Base-by-base conservation (phyloP, 495 filamentous ascomycete genomes). In the Pseudomonodictys pantanalensis region DNA sequence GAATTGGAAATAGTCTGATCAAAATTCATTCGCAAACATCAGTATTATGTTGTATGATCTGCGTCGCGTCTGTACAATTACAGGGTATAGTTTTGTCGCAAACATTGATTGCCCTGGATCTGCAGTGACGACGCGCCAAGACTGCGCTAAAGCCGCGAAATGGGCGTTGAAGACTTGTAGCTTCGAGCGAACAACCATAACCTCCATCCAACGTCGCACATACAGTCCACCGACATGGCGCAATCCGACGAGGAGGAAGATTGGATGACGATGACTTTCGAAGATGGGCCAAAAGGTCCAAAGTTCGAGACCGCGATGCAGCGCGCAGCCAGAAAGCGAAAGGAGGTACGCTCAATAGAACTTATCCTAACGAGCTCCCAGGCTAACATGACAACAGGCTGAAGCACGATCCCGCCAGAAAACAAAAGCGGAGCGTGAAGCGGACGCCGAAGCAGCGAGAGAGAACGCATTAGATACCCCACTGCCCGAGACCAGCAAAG, bases 381-480 rank as follows among this genome's bases (percentile, higher is more conserved):
- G 11, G 7, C 35, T 45, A 28, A 52, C 32, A 12, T 5, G 12
- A 5, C 12, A 12, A 18, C 20, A 41, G 38, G 38, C 30, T 17
- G 86, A 87, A 69, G 73, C 75, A 49, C 80, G 79, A 53, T 77
- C 78, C 15, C 83, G 79, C 33, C 72, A 79, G 12, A 88, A 86
- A 68, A 93, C 92, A 52, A 97, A 96, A 76, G 84, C 84, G 46
- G 89, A 97, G 77, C 83, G 83, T 38, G 85, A 83, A 15, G 82
- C 81, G 17, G 82, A 88, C 59, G 89, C 85, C 66, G 81, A 77
- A 23, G 78, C 78, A 33, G 82, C 79, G 23, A 87, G 90, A 41
- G 91, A 97, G 70, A 81, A 78, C 39, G 90, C 86, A 3, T 80
- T 96, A 15, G 76, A 83, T 1, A 85, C 75, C 12, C 86, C 85